Evolutionary conservation across 2,329 filamentous ascomycete genomes (phyloP), one percentile per base, ranked within the genome.

Genomic region (Akanthomyces lecanii): DNA sequence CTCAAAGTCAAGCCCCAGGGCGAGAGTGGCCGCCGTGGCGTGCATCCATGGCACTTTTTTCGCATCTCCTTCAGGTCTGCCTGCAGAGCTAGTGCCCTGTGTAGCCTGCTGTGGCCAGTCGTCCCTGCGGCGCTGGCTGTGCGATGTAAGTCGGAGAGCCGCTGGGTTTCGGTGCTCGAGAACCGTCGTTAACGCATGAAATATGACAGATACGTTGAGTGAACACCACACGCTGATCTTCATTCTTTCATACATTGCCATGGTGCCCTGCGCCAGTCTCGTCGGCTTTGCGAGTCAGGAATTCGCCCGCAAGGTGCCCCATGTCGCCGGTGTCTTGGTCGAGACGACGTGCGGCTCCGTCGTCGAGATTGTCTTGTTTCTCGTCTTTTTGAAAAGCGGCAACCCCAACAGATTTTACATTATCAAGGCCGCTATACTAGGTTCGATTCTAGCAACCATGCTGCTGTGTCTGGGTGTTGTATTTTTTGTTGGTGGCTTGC

Each of bases 351-450:
- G 92, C 58, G 90, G 89, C 2, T 90, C 89, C 0, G 76, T 92
- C 11, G 90, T 95, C 59, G 91, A 96, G 72, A 88, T 96, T 63
- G 84, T 96, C 53, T 78, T 96, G 36, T 95, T 96, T 75, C 89
- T 94, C 79, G 84, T 93, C 2, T 77, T 96, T 51, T 80, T 95
- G 5, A 73, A 44, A 12, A 63, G 61, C 54, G 38, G 52, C 47
- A 52, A 73, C 12, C 74, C 78, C 2, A 67, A 79, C 58, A 74
- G 79, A 73, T 87, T 89, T 64, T 80, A 82, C n/a, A 89, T 95
- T 68, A 91, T 96, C 68, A 86, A 91, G 71, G 90, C 90, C 60
- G 91, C 92, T 30, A 93, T 96, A 62, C 77, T 96, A 0, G 91
- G 92, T 42, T 94, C 90, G 0, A 89, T 96, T 51, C 75, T 96